Evolutionary conservation across 2,329 filamentous ascomycete genomes (phyloP).

Genomic region (Colletotrichum sp.): DNA sequence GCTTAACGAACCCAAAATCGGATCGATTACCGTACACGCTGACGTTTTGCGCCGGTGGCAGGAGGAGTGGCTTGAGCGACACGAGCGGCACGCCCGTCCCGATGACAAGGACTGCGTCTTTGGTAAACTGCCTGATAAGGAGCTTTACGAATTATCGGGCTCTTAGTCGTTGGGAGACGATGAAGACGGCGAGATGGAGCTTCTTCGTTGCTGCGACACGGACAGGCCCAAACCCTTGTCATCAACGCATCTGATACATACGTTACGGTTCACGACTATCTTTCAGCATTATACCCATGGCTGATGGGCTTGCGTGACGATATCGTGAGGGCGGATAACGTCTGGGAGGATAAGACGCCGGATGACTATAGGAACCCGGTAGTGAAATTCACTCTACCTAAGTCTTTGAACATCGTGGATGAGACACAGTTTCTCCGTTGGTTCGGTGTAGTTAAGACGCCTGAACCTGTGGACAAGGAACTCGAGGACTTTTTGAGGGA

Average conservation of each 20-base stretch:
- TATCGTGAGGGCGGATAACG: not conserved
- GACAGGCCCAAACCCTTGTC: not conserved
- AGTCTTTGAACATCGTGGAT: not conserved
- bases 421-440: not conserved
- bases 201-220: not conserved
- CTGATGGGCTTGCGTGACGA: not conserved
- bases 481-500: not conserved
- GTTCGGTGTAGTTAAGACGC: not conserved
- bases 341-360: not conserved
- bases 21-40: too few relatives aligned
- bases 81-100: not conserved
- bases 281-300: not conserved
- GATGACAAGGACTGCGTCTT: not conserved
- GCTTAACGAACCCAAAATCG: too few relatives aligned
- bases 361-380: not conserved
- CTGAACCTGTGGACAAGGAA: not conserved
- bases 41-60: not conserved
- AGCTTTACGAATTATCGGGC: not conserved
- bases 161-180: not conserved
- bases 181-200: not conserved
- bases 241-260: not conserved
- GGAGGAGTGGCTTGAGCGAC: not conserved
- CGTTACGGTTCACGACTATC: not conserved
- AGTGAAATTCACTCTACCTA: accelerated
- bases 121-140: not conserved